A percentile compares a stretch with the other conserved stretches of the same genome.
These are phyloP conservation scores for Camellia japonica DNA, from an alignment of 148 eudicot species.

Conservation along the genomic window DNA sequence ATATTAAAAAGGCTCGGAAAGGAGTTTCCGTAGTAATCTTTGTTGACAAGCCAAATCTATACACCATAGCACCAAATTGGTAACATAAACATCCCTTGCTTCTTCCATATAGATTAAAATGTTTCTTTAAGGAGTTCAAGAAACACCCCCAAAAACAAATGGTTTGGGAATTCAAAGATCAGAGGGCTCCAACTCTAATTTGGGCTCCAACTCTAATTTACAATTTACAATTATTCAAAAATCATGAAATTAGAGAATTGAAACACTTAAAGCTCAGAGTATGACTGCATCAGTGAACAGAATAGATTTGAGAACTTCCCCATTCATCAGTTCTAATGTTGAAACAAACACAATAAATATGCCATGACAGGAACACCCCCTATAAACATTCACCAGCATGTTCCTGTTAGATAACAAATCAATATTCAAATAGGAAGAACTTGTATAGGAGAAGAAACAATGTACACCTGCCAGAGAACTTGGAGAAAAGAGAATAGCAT, in stretches of 20 bases:
- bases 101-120: neutral
- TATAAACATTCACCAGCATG: constrained; percentile 25
- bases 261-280: neutral
- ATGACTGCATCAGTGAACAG: neutral
- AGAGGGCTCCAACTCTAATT: no score
- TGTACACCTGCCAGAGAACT: constrained; percentile 75
- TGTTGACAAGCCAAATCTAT: neutral
- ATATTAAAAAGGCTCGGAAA: neutral
- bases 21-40: neutral
- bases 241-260: neutral
- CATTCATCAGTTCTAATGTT: constrained; percentile 84
- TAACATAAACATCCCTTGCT: neutral
- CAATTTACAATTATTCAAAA: neutral
- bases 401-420: neutral
- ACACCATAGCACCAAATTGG: neutral
- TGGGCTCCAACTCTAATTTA: neutral
- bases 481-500: constrained; percentile 65
- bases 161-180: neutral
- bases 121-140: neutral
- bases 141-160: neutral
- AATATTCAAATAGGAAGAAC: neutral
- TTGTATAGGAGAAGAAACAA: neutral
- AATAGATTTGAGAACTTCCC: constrained; percentile 36
- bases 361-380: constrained; percentile 70
- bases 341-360: constrained; percentile 66